These are phyloP conservation scores for Neonothopanus nambi DNA, from an alignment of 1,284 basidiomycete species.

Conservation along the genomic window DNA sequence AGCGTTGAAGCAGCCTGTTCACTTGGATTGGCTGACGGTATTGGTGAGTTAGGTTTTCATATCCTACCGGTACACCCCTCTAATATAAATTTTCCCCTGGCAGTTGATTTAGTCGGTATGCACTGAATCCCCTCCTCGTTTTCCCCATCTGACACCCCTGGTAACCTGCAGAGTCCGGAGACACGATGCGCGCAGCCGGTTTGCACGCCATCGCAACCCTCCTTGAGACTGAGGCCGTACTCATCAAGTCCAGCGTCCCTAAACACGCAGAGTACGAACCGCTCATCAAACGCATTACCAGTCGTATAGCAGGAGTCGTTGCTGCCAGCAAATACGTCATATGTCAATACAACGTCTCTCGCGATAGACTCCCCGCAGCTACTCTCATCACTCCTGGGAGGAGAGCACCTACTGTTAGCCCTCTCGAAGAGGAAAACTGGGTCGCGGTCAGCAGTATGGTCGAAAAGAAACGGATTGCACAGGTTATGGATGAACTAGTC, in stretches of 20 bases:
- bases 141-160: not conserved
- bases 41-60: conserved; percentile 64
- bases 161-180: conserved; percentile 81
- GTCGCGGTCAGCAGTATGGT: conserved; percentile 94
- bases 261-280: conserved; percentile 69
- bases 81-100: conserved; percentile 15
- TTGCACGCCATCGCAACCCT: conserved; percentile 91
- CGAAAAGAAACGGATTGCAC: conserved; percentile 79
- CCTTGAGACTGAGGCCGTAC: conserved; percentile 87
- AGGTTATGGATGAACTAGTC: conserved; percentile 89
- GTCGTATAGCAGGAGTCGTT: conserved; percentile 90
- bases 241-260: conserved; percentile 80
- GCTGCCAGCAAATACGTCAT: conserved; percentile 89
- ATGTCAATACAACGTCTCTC: conserved; percentile 89
- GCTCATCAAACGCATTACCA: conserved; percentile 82
- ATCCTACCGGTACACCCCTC: not conserved
- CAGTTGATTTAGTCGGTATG: conserved; percentile 92
- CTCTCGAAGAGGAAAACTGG: conserved; percentile 85
- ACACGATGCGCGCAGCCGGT: conserved; percentile 99
- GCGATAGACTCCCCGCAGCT: conserved; percentile 64
- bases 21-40: conserved; percentile 95
- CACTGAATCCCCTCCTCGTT: conserved; percentile 17
- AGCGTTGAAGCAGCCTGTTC: conserved; percentile 98
- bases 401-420: conserved; percentile 87
- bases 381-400: conserved; percentile 85